Evolutionary conservation across 495 filamentous ascomycete genomes (phyloP).

Genomic region (Saxispiralis lemnorum): DNA sequence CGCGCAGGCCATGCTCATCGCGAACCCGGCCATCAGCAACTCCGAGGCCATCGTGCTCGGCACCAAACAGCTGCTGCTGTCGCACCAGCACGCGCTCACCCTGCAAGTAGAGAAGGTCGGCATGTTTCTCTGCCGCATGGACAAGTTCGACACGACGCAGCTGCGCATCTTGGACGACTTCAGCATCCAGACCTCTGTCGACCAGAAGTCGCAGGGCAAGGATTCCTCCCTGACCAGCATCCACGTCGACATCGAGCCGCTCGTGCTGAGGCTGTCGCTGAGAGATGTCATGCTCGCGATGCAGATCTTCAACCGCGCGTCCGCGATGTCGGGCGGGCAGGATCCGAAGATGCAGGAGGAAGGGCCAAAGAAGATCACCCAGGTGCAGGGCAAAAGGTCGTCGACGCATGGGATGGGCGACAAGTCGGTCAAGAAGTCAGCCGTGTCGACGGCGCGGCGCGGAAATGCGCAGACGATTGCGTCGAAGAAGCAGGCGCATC

Average conservation of each 20-base stretch:
- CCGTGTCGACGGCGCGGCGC: slow-evolving; percentile 44
- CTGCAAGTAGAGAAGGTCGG: slow-evolving; percentile 82
- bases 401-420: slow-evolving; percentile 9
- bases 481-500: slow-evolving; percentile 22
- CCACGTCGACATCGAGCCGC: slow-evolving; percentile 69
- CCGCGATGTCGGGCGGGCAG: slow-evolving; percentile 53
- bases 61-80: slow-evolving; percentile 81
- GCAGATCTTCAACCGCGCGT: slow-evolving; percentile 84
- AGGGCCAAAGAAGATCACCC: slow-evolving; percentile 45
- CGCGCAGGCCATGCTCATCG: slow-evolving; percentile 87
- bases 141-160: slow-evolving; percentile 71
- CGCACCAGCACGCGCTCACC: slow-evolving; percentile 84
- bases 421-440: slow-evolving; percentile 29
- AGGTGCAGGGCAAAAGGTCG: slow-evolving; percentile 35
- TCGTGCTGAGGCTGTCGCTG: slow-evolving; percentile 81
- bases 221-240: slow-evolving; percentile 58
- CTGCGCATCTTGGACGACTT: slow-evolving; percentile 92
- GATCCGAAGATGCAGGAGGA: slow-evolving; percentile 31
- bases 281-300: slow-evolving; percentile 86
- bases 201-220: slow-evolving; percentile 50
- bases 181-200: slow-evolving; percentile 74
- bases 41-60: slow-evolving; percentile 92
- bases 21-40: slow-evolving; percentile 71
- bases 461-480: slow-evolving; percentile 26
- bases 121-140: slow-evolving; percentile 98